Evolutionary conservation across 257 asterid genomes (phyloP), one percentile per base, ranked within the genome.

Genomic region (Euphrasia confusa): DNA sequence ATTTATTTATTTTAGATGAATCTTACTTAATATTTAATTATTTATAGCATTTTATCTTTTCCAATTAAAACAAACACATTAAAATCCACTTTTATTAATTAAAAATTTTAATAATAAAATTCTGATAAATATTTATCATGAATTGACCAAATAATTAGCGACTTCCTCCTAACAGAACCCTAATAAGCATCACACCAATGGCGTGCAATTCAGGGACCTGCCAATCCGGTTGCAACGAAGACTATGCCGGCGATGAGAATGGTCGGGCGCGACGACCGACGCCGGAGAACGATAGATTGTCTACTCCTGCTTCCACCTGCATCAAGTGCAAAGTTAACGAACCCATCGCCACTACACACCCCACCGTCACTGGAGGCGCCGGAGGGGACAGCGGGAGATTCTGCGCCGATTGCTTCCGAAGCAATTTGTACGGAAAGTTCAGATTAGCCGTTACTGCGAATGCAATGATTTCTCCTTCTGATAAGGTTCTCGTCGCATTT

Each of bases 391-490:
- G 68, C 15, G 72, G 70, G 15, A 78, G 84, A 68, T 89, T 86
- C 77, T 92, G 99, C 53, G 64, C 68, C 28, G 88, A 84, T 53
- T 92, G 99, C 76, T 92, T 92, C 21, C 82, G 94, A 11, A 71
- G 77, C 61, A 86, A 92, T 71, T 70, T 92, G 54, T 84, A 67
- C 55, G 95, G 91, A 28, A 92, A 89, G 89, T 92, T 92, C 44
- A 80, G 95, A 67, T 78, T 89, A 10, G 82, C 97, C 0, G 95
- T 89, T 32, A 80, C 88, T 54, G 77, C 97, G 35, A 92, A 89
- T 72, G 97, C 81, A 14, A 72, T 92, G 90, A 86, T 92, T 73
- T 83, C 78, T 50, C 96, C 97, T 33, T 77, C 95, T 26, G 97
- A 92, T 72, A 84, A 84, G 2, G 82, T 86, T 48, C 96, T 89